Conservation (phyloP, 2,329 filamentous ascomycete species). For the Cytospora chrysosperma region DNA sequence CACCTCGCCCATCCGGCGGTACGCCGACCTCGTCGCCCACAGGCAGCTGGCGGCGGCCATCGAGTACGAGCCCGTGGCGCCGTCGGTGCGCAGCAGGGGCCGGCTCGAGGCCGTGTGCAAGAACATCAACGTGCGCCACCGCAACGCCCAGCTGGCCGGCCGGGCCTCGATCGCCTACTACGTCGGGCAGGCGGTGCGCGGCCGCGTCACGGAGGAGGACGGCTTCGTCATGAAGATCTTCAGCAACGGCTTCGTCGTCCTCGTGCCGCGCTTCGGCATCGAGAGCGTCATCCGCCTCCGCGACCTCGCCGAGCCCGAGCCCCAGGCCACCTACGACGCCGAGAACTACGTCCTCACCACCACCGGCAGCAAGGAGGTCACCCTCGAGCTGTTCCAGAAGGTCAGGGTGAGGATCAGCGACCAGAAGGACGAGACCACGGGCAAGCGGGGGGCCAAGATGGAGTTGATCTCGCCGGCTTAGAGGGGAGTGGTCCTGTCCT, state of each 20-base stretch:
- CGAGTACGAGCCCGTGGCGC: slow-evolving; percentile 83
- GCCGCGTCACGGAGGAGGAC: slow-evolving; percentile 72
- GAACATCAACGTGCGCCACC: slow-evolving; percentile 97
- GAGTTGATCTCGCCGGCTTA: slow-evolving; percentile 51
- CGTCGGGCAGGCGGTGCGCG: slow-evolving; percentile 92
- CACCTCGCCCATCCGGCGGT: slow-evolving; percentile 93
- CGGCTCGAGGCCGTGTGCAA: slow-evolving; percentile 93
- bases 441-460: slow-evolving; percentile 87
- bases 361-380: slow-evolving; percentile 53
- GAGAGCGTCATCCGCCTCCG: slow-evolving; percentile 85
- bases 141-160: slow-evolving; percentile 94
- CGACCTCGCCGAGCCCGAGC: slow-evolving; percentile 76
- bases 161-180: slow-evolving; percentile 96
- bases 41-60: slow-evolving; percentile 94
- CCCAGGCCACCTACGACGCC: slow-evolving; percentile 78
- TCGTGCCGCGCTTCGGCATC: slow-evolving; percentile 93
- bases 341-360: slow-evolving; percentile 78
- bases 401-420: slow-evolving; percentile 86
- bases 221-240: slow-evolving; percentile 97
- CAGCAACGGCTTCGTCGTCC: slow-evolving; percentile 94
- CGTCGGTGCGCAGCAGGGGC: slow-evolving; percentile 74
- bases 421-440: slow-evolving; percentile 91
- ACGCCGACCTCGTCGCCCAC: slow-evolving; percentile 94
- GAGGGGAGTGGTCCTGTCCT: background rate
- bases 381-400: slow-evolving; percentile 87